Evolutionary conservation across 208 protist species (phyloP).

Genomic region (Trypanosoma congolense): DNA sequence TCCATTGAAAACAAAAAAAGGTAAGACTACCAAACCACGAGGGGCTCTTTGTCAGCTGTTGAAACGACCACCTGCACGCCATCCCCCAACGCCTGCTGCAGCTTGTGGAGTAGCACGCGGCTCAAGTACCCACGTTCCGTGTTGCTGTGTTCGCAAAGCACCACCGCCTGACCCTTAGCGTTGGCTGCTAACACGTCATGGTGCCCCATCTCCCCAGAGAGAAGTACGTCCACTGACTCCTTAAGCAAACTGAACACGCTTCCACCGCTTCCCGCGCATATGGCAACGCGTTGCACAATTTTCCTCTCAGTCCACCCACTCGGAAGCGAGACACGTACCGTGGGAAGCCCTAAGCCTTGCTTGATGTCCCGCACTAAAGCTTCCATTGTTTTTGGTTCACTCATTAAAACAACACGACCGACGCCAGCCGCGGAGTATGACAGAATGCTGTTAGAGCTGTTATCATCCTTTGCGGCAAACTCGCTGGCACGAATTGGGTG

Average conservation of each 20-base stretch:
- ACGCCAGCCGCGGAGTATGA: slow-evolving; percentile 31
- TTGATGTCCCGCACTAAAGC: slow-evolving; percentile 61
- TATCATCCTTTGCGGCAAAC: slow-evolving; percentile 12
- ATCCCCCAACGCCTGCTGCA: slow-evolving; percentile 43
- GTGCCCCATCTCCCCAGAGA: slow-evolving; percentile 91
- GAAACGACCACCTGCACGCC: slow-evolving; percentile 54
- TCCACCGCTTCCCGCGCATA: slow-evolving; percentile 87
- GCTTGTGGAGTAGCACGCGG: slow-evolving; percentile 32
- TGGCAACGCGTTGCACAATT: slow-evolving; percentile 53
- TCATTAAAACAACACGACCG: slow-evolving; percentile 58
- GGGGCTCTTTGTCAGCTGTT: slow-evolving; percentile 62
- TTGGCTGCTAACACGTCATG: slow-evolving; percentile 89
- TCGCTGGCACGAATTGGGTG: slow-evolving; percentile 47
- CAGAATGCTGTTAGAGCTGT: slow-evolving; percentile 6
- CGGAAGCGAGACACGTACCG: slow-evolving; percentile 72
- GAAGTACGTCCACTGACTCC: slow-evolving; percentile 55
- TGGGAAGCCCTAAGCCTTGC: slow-evolving; percentile 38
- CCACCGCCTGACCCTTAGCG: slow-evolving; percentile 66
- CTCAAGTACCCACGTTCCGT: slow-evolving; percentile 87
- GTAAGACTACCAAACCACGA: slow-evolving; percentile 53
- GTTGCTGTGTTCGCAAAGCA: slow-evolving; percentile 92
- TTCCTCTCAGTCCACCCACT: slow-evolving; percentile 29
- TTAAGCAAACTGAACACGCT: slow-evolving; percentile 58
- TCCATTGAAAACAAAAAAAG: neutral
- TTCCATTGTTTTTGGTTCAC: slow-evolving; percentile 28